Evolutionary conservation across 1,284 basidiomycete species (phyloP), one percentile per base, ranked within the genome.

Genomic region (Irpex sp.): DNA sequence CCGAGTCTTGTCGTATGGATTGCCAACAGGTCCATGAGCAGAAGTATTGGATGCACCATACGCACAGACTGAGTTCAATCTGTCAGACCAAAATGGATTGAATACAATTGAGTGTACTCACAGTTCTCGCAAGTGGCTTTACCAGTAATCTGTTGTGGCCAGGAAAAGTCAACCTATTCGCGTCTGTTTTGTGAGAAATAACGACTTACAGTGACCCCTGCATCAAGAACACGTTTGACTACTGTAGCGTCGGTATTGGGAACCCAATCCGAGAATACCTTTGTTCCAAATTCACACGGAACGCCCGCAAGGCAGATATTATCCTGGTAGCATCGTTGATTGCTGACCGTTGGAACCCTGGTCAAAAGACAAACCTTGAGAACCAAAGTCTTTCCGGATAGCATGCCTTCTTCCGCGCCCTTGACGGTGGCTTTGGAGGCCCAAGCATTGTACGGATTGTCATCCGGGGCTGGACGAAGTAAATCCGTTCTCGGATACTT

Each of bases 201-300:
- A 40, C 51, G 15, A 58, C 71, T 31, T 65, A 74, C 76, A 34
- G 63, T 71, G 47, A 77, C 81, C 8, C 81, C 81, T 1, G 77
- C 73, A 64, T 80, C 76, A 2, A 83, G 75, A 17, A 81, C 73
- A 19, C 82, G 76, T 3, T 78, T 81, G 3, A 80, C 77, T 0
- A 81, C 73, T 0, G 78, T 81, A 7, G 81, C 81, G 66, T 82
- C 81, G 36, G 74, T 73, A 44, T 73, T 66, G 49, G 76, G 79
- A 57, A 74, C 64, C 63, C 72, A 78, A 49, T 74, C 68, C 17
- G 70, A 66, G 61, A 75, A 66, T 0, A 75, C 77, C 38, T 72
- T 71, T 55, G 78, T 80, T 26, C 79, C 78, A 59, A 78, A 74
- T 11, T 73, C 66, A 62, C 76, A 78, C 1, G 77, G 76, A 5